Evolutionary conservation across 2,329 filamentous ascomycete genomes (phyloP).

Genomic region (Paraphaeosphaeria minitans): DNA sequence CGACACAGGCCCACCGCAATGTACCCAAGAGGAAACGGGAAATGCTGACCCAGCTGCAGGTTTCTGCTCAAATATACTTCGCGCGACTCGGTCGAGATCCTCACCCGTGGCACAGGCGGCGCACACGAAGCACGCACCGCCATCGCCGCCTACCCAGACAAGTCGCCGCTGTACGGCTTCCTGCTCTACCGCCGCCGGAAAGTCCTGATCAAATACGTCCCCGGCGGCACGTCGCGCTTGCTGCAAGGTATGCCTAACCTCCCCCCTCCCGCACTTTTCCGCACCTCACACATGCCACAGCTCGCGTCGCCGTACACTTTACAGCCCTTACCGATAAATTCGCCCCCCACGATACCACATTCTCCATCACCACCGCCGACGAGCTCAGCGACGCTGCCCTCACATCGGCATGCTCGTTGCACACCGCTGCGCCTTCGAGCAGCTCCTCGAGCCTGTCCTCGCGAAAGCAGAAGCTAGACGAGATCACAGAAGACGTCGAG

Average conservation of each 20-base stretch:
- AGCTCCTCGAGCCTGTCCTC: conserved; percentile 84
- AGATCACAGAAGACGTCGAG: conserved; percentile 92
- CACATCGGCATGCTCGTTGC: conserved; percentile 84
- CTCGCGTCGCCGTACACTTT: conserved; percentile 76
- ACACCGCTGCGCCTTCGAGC: conserved; percentile 83
- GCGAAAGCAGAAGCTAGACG: conserved; percentile 77
- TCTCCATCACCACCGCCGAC: conserved; percentile 74
- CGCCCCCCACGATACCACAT: conserved; percentile 82
- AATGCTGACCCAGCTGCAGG: conserved; percentile 60
- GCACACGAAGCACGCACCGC: conserved; percentile 81
- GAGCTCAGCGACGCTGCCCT: conserved; percentile 88
- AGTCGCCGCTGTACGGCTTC: conserved; percentile 89
- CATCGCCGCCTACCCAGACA: conserved; percentile 79
- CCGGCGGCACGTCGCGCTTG: conserved; percentile 86
- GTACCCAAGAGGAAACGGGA: conserved; percentile 19
- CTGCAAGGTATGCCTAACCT: conserved; percentile 74
- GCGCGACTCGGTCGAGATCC: conserved; percentile 83
- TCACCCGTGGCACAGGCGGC: conserved; percentile 78
- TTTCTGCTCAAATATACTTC: conserved; percentile 90
- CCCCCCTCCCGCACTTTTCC: conserved; percentile 8
- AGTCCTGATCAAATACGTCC: conserved; percentile 90
- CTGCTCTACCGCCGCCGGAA: conserved; percentile 87
- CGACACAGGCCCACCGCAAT: conserved; percentile 45
- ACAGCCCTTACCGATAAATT: conserved; percentile 69
- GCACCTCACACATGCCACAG: conserved; percentile 56